These are phyloP conservation scores for Sodiomyces alkalinus DNA, from an alignment of 2,329 filamentous ascomycete species.

Conservation along the genomic window DNA sequence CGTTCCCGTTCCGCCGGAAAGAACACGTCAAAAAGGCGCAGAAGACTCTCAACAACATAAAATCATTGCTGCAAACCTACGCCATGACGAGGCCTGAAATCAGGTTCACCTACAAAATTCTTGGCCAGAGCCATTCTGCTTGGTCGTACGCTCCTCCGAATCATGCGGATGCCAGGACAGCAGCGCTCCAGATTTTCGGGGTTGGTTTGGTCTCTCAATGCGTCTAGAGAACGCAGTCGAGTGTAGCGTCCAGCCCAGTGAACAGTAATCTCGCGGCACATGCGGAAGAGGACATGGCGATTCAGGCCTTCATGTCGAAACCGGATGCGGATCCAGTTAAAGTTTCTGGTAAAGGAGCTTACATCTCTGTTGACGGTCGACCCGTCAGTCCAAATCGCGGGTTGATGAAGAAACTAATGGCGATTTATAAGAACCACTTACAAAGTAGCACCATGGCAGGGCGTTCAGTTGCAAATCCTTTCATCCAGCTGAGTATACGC, in stretches of 20 bases:
- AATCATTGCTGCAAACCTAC: slow-evolving; percentile 45
- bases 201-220: slow-evolving; percentile 40
- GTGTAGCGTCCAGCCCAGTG: too few relatives aligned
- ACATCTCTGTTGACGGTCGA: slow-evolving; percentile 53
- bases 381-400: slow-evolving; percentile 42
- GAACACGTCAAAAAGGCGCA: slow-evolving; percentile 38
- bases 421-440: slow-evolving; percentile 36
- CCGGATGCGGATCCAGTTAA: slow-evolving; percentile 26
- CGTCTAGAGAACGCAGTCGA: slow-evolving; percentile 17
- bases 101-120: slow-evolving; percentile 43
- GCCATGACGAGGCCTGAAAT: slow-evolving; percentile 50
- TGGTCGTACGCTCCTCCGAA: slow-evolving; percentile 49
- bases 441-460: too few relatives aligned
- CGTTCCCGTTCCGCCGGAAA: slow-evolving; percentile 48
- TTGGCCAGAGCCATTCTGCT: slow-evolving; percentile 30
- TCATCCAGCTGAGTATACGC: slow-evolving; percentile 47
- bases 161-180: slow-evolving; percentile 35
- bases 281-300: slow-evolving; percentile 10
- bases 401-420: slow-evolving; percentile 42
- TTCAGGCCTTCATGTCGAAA: slow-evolving; percentile 45
- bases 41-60: slow-evolving; percentile 42
- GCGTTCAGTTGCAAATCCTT: slow-evolving; percentile 40
- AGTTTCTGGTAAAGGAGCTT: slow-evolving; percentile 34
- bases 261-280: too few relatives aligned
- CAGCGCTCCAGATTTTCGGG: slow-evolving; percentile 47